A percentile compares a stretch with the other conserved stretches of the same genome.
Evolutionary conservation across 176 grass and related monocot genomes (phyloP).

Genomic region (Oryza punctata): DNA sequence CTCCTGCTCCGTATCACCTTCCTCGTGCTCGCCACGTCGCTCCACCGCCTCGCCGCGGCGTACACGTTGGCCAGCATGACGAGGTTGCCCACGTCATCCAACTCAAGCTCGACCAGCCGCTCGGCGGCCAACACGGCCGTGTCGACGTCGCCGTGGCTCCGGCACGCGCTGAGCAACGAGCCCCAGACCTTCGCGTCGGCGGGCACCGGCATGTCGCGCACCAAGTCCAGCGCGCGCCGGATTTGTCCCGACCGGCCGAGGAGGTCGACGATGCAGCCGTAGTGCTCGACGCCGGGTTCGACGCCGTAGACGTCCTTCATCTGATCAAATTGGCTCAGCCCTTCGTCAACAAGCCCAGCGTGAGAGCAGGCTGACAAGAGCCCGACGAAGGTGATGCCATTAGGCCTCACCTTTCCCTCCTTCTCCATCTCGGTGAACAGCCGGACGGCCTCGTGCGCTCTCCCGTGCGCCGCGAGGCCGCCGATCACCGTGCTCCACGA

Average conservation of each 20-base stretch:
- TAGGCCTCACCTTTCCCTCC: constrained; percentile 44
- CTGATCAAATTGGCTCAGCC: constrained; percentile 42
- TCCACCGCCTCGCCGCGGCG: constrained; percentile 41
- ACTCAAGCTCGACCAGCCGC: constrained; percentile 49
- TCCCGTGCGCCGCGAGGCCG: constrained; percentile 52
- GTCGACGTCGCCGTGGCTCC: constrained; percentile 47
- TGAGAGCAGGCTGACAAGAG: constrained; percentile 69
- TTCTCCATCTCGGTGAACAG: constrained; percentile 56
- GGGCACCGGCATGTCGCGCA: constrained; percentile 44
- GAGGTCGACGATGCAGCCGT: constrained; percentile 64
- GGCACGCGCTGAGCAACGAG: constrained; percentile 61
- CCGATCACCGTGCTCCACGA: constrained; percentile 65
- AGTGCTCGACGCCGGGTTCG: constrained; percentile 55
- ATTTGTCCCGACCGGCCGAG: constrained; percentile 50
- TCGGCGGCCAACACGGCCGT: constrained; percentile 46
- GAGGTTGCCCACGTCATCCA: constrained; percentile 52
- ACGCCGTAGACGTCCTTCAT: constrained; percentile 47
- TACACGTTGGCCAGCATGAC: constrained; percentile 67
- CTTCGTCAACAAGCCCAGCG: constrained; percentile 56
- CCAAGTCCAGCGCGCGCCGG: constrained; percentile 15
- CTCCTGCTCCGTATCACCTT: constrained; percentile 47
- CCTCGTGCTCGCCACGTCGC: constrained; percentile 47
- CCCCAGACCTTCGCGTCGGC: constrained; percentile 66
- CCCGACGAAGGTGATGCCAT: constrained; percentile 57
- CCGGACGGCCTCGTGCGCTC: constrained; percentile 46